These are phyloP conservation scores for Ceratocystis lukuohia DNA, from an alignment of 2,329 filamentous ascomycete genomes.

Conservation along the genomic window DNA sequence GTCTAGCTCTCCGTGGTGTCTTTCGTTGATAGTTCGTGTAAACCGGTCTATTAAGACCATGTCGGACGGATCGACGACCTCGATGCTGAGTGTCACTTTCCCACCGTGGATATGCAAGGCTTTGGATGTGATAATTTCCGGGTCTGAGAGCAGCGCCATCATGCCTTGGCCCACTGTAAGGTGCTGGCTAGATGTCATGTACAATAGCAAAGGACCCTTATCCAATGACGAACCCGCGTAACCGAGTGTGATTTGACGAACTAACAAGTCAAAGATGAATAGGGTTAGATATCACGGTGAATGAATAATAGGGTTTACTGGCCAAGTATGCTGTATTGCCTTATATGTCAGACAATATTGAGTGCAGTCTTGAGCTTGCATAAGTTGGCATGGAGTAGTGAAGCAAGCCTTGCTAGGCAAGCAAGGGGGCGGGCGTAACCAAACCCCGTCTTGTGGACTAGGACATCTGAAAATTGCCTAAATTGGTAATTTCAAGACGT, in stretches of 20 bases:
- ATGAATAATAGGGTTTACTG: background rate
- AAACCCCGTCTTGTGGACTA: background rate
- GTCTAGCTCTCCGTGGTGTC: slow-evolving; percentile 6
- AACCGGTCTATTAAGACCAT: slow-evolving; percentile 7
- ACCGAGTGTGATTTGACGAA: slow-evolving; percentile 8
- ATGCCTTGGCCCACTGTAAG: background rate
- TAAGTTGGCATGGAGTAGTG: background rate
- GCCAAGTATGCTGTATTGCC: background rate
- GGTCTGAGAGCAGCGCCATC: background rate
- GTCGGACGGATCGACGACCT: slow-evolving; percentile 8
- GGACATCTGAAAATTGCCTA: background rate
- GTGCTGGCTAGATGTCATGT: slow-evolving; percentile 7
- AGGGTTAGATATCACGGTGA: background rate
- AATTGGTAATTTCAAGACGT: background rate
- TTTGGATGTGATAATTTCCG: background rate
- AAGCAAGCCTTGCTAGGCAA: background rate
- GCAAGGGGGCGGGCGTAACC: background rate
- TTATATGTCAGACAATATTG: background rate
- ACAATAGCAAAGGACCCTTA: slow-evolving; percentile 1
- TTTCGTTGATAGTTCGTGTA: background rate
- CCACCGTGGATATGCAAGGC: slow-evolving; percentile 5
- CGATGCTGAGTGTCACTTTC: slow-evolving; percentile 7
- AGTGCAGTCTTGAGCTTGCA: background rate
- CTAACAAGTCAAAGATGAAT: background rate
- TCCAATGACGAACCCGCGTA: background rate